phyloP scores from a whole-genome alignment of 345 rosid species.

The Excoecaria agallocha region DNA sequence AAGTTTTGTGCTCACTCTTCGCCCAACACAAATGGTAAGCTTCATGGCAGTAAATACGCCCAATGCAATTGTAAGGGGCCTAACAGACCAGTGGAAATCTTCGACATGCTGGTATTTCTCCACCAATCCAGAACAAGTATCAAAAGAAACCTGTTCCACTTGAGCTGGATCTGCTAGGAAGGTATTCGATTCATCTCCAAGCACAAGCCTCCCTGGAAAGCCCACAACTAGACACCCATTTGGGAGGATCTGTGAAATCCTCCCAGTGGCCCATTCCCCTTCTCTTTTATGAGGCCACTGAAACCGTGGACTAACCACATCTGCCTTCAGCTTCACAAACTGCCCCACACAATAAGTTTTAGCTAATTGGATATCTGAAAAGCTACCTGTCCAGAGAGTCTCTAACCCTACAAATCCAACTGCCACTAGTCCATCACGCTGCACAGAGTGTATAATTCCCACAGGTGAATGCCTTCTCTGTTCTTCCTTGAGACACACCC shows the following conservation, averaged over 20 bases:
- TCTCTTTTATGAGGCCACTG: slow-evolving; percentile 46
- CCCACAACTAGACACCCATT: slow-evolving; percentile 48
- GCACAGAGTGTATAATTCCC: slow-evolving; percentile 43
- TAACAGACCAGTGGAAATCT: slow-evolving; percentile 56
- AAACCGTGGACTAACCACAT: slow-evolving; percentile 36
- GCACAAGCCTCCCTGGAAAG: slow-evolving; percentile 46
- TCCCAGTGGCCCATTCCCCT: slow-evolving; percentile 48
- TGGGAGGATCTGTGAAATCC: slow-evolving; percentile 41
- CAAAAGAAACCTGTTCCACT: slow-evolving; percentile 43
- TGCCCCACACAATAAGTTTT: slow-evolving; percentile 42
- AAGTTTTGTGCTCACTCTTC: slow-evolving; percentile 23
- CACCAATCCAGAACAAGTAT: slow-evolving; percentile 45
- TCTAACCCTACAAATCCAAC: slow-evolving; percentile 45
- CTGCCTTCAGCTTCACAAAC: slow-evolving; percentile 43
- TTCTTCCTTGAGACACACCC: slow-evolving; percentile 42
- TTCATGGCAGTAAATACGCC: slow-evolving; percentile 35
- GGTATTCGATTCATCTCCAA: slow-evolving; percentile 34
- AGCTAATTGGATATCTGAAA: slow-evolving; percentile 38
- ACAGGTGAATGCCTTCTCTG: slow-evolving; percentile 31
- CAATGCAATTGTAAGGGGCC: slow-evolving; percentile 44
- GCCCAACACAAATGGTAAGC: slow-evolving; percentile 36
- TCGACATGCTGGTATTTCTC: slow-evolving; percentile 49
- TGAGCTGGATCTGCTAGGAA: slow-evolving; percentile 51
- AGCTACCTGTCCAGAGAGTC: slow-evolving; percentile 45
- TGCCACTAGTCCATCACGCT: slow-evolving; percentile 37